A percentile compares a stretch with the other conserved stretches of the same genome.
These are phyloP conservation scores for Gilbertella persicaria DNA, from an alignment of 371 early-diverging fungal genomes.

Conservation along the genomic window DNA sequence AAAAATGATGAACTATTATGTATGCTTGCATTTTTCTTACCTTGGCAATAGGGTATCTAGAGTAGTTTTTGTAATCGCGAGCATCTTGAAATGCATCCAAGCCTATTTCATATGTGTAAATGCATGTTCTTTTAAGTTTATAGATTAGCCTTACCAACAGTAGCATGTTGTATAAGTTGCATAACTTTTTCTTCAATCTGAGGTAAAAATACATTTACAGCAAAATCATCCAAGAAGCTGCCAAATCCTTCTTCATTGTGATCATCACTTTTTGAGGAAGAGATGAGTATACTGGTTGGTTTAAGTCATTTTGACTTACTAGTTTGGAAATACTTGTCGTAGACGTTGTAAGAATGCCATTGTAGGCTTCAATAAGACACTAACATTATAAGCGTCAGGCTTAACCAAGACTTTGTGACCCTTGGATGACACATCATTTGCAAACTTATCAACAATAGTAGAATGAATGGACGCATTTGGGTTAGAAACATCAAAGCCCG, in stretches of 20 bases:
- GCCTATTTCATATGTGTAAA: constrained; percentile 20
- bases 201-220: constrained; percentile 73
- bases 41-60: constrained; percentile 55
- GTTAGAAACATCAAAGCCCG: constrained; percentile 24
- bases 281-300: background rate
- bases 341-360: constrained; percentile 61
- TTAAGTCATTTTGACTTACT: constrained; percentile 35
- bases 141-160: constrained; percentile 53
- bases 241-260: constrained; percentile 60
- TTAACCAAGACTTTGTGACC: constrained; percentile 69
- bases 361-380: constrained; percentile 70
- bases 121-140: background rate
- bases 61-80: constrained; percentile 48
- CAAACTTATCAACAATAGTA: constrained; percentile 67
- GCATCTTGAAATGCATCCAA: constrained; percentile 59
- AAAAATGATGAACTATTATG: background rate
- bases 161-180: constrained; percentile 66
- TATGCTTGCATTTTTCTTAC: constrained; percentile 20
- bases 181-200: constrained; percentile 74
- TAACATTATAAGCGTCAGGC: constrained; percentile 74
- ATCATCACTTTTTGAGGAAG: constrained; percentile 32
- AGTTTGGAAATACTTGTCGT: constrained; percentile 54
- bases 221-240: constrained; percentile 80
- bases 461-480: constrained; percentile 28
- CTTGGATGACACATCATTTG: constrained; percentile 60